Conservation (phyloP, 164 flowering plant species). For the Echeveria elegans region DNA sequence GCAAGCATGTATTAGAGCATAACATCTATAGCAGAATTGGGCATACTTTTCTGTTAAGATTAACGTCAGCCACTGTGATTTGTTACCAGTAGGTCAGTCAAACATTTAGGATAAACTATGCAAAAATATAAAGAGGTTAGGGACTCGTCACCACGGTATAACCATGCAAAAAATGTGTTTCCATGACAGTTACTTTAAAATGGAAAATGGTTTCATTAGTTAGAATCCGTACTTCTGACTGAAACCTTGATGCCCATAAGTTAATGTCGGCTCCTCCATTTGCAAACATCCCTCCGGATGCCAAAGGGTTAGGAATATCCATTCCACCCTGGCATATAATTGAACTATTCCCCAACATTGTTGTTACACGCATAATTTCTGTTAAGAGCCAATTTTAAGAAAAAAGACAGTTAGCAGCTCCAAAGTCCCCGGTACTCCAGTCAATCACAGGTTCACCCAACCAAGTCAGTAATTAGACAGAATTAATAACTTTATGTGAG, state of each 20-base stretch:
- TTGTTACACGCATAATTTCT: slow-evolving; percentile 99
- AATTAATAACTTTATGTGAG: neutral
- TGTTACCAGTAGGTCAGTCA: neutral
- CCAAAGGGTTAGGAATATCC: slow-evolving; percentile 95
- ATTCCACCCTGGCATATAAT: slow-evolving; percentile 98
- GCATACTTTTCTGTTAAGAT: neutral
- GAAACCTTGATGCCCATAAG: slow-evolving; percentile 90
- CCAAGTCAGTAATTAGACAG: neutral
- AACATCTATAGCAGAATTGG: too few species aligned
- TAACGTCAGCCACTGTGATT: neutral
- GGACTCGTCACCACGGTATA: slow-evolving; percentile 48
- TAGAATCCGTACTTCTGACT: slow-evolving; percentile 99
- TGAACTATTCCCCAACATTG: slow-evolving; percentile 99
- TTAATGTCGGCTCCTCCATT: slow-evolving; percentile 92
- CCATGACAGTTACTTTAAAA: slow-evolving; percentile 52
- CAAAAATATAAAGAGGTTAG: slow-evolving; percentile 19
- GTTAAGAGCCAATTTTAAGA: slow-evolving; percentile 95
- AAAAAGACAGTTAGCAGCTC: slow-evolving; percentile 82
- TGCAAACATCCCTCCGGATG: slow-evolving; percentile 90
- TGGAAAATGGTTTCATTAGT: slow-evolving; percentile 89
- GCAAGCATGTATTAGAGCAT: neutral
- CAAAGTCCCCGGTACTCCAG: slow-evolving; percentile 18
- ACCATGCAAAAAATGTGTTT: slow-evolving; percentile 43
- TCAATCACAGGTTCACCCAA: slow-evolving; percentile 1
- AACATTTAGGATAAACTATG: neutral